Evolutionary conservation across 495 filamentous ascomycete species (phyloP), one percentile per base, ranked within the genome.

Genomic region (Xylona heveae): DNA sequence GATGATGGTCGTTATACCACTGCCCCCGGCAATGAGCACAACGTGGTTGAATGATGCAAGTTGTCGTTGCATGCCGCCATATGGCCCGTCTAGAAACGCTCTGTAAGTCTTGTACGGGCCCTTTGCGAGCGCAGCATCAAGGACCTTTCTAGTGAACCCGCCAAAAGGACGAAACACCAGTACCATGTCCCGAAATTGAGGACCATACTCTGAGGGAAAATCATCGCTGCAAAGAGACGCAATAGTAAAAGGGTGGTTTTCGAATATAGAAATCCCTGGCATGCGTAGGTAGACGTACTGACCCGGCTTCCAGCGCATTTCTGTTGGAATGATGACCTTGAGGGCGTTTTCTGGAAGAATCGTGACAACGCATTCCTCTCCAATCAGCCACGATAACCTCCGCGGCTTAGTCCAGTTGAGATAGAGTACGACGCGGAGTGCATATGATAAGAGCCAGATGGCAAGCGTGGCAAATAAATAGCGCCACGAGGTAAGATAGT

Each of bases 221-320:
- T 93, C 82, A 26, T 69, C 61, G 52, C 78, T 68, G 62, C 90
- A 74, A 12, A 92, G 66, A 0, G 83, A 92, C 5, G 88, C 74
- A 32, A 95, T 83, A 3, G 85, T 95, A 50, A 95, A 95, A 3
- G 85, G 85, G 38, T 95, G 85, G 42, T 85, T 94, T 43, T 93
- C 77, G 41, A 92, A 68, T 18, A 88, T 46, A 0, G 79, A 80
- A 39, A 95, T 80, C 2, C 79, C 77, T 0, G 85, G 85, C 71
- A 95, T 84, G 28, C 88, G 68, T 6, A 95, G 60, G 44, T 94
- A 95, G 16, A 95, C 78, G 39, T 85, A 93, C 50, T 95, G 85
- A 12, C 85, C 88, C 4, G 85, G 83, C 42, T 68, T 71, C 85
- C 85, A 95, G 39, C 66, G 73, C 66, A 93, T 76, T 46, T 83